Base-by-base conservation (phyloP, 176 grass and related monocot species). In the Oryza coarctata region DNA sequence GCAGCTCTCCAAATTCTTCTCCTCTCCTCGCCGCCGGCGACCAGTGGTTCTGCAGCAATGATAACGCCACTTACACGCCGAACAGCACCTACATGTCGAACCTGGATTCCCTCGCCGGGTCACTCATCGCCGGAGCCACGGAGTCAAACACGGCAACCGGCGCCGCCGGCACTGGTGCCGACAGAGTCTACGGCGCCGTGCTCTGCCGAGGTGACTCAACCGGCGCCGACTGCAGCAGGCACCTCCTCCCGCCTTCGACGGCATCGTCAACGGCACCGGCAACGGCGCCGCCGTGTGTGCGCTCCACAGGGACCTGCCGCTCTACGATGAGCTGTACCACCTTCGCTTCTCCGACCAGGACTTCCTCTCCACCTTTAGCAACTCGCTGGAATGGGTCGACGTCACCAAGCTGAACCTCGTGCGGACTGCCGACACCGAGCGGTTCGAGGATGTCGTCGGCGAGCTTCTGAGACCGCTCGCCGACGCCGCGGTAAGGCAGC, bases 201-300 rank as follows among this genome's bases (percentile, higher is more conserved):
- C 87, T 92, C 69, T 92, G 93, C 74, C 93, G 87, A 10, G 90
- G 81, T 0, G 93, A 94, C 69, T 7, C 36, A 43, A 68, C 66
- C 9, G 6, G 23, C 12, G 7, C 78, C 23, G 25, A 63, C 72
- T 94, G 89, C 70, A 34, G 31, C 27, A 22, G 62, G 32, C 80
- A 47, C 65, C 39, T 88, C 80, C 25, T 63, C 70, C 80, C 25
- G 68, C 70, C 30, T n/a, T 82, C 2, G n/a, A 3, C 63, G 31
- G 45, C 29, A 58, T 55, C 45, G 29, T 55, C 13, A 9, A 55
- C 75, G 43, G 11, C 57, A 5, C 30, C 52, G 8, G n/a, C 62
- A 2, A n/a, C 25, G 68, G 20, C 23, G 22, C 4, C 39, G 41
- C 18, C 11, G 8, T 36, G 4, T 90, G 77, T 25, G 62, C 47